Percentiles rank a stretch among this genome's conserved stretches.
phyloP scores from a whole-genome alignment of 2,329 filamentous ascomycete species.

The Eutypa lata region DNA sequence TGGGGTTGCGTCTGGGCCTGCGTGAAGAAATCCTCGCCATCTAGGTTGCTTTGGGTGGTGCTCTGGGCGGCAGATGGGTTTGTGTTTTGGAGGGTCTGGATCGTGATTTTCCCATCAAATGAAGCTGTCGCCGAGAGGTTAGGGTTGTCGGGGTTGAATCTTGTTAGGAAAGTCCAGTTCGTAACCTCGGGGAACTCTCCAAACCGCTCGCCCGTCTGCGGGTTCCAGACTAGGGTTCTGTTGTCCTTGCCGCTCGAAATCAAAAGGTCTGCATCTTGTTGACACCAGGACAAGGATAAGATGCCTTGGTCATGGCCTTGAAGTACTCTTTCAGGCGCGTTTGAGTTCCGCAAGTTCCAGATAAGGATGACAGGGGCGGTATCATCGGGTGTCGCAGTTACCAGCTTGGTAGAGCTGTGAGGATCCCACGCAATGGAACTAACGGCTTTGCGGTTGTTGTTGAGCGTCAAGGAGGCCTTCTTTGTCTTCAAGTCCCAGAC shows the following conservation, averaged over 20 bases:
- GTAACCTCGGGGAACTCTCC: constrained; percentile 96
- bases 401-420: constrained; percentile 87
- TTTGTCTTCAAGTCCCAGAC: constrained; percentile 99
- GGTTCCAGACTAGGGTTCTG: constrained; percentile 92
- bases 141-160: constrained; percentile 91
- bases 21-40: constrained; percentile 95
- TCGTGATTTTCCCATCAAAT: constrained; percentile 92
- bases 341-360: constrained; percentile 95
- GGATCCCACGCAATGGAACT: constrained; percentile 98
- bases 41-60: constrained; percentile 65
- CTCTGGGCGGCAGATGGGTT: constrained; percentile 71
- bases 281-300: constrained; percentile 91
- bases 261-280: constrained; percentile 82
- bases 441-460: constrained; percentile 91
- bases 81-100: constrained; percentile 93
- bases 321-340: constrained; percentile 84
- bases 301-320: constrained; percentile 94
- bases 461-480: constrained; percentile 93
- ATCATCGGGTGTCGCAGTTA: constrained; percentile 89
- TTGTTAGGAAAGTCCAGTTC: constrained; percentile 98
- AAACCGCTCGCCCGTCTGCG: constrained; percentile 79
- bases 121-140: constrained; percentile 91
- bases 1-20: constrained; percentile 91
- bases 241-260: constrained; percentile 97
- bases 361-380: constrained; percentile 82